These are phyloP conservation scores for Malassezia japonica DNA, from an alignment of 1,284 basidiomycete genomes.

Conservation along the genomic window DNA sequence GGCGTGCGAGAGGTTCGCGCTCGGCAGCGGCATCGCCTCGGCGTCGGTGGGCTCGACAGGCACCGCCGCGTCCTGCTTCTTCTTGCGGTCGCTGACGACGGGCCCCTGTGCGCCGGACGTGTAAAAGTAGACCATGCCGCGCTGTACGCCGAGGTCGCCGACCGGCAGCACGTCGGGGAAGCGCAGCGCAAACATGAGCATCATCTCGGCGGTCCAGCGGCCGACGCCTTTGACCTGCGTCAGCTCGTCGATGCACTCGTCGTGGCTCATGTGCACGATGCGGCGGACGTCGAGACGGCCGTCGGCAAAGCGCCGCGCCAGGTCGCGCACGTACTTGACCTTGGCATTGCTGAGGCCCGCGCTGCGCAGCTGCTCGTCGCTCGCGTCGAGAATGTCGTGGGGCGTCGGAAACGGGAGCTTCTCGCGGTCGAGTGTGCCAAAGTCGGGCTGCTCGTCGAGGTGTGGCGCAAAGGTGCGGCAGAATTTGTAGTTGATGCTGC, in stretches of 20 bases:
- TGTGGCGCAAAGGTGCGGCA: conserved; percentile 49
- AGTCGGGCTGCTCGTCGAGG: conserved; percentile 13
- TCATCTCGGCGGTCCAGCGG: conserved; percentile 46
- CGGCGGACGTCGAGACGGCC: conserved; percentile 36
- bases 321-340: conserved; percentile 40
- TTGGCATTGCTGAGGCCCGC: conserved; percentile 41
- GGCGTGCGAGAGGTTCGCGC: conserved; percentile 7
- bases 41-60: not conserved
- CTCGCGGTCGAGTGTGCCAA: conserved; percentile 25
- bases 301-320: conserved; percentile 35
- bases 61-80: conserved; percentile 8
- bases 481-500: conserved; percentile 75
- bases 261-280: conserved; percentile 30
- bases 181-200: conserved; percentile 45
- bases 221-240: conserved; percentile 42
- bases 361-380: conserved; percentile 28
- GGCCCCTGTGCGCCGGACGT: conserved; percentile 25
- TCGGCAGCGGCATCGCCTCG: conserved; percentile 17
- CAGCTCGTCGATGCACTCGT: conserved; percentile 34
- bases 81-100: conserved; percentile 28
- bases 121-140: conserved; percentile 40
- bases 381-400: conserved; percentile 26
- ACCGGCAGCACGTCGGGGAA: conserved; percentile 38
- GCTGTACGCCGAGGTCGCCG: conserved; percentile 43
- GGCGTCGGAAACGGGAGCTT: conserved; percentile 41